Evolutionary conservation across 805 yeast species (phyloP), one percentile per base, ranked within the genome.

Genomic region (Kazachstania bromeliacearum): DNA sequence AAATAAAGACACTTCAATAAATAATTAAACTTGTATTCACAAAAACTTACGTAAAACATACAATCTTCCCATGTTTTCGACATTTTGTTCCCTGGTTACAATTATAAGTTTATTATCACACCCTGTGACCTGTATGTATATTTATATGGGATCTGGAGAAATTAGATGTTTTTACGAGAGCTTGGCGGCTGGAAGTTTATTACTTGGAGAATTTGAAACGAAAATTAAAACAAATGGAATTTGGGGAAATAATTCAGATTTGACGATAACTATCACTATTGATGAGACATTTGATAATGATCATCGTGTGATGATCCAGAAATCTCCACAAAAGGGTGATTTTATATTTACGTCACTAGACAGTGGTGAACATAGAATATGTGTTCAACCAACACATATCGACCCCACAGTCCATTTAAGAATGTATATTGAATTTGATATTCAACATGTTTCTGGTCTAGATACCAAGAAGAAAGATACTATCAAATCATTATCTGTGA

Each of bases 91-190:
- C 4, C 3, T 23, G 26, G 26, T 4, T 23, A n/a, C 26, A 10
- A 10, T 23, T 23, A 10, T 23, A 3, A n/a, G 26, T 10, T 10
- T 23, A n/a, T 23, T 23, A n/a, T n/a, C n/a, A 10, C 26, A 30
- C 13, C n/a, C 34, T 37, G 44, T 16, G 33, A 5, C 14, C 18
- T 10, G 43, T 7, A 33, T 88, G 40, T 95, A 92, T 59, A 77
- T 85, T 57, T 88, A 85, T 57, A 64, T 85, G 36, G 74, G 74
- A 9, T 79, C 88, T 1, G 87, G 79, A 22, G 81, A 81, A 45
- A 70, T 76, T 30, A 75, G 76, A 47, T 92, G 97, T 61, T 89
- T 89, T 58, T 80, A 64, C 51, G 92, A 88, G 54, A 94, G 82
- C 42, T 66, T 89, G 41, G 77, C 84, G 13, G 67, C 70, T 44